Evolutionary conservation across 192 early-diverging fungal species (phyloP), one percentile per base, ranked within the genome.

Genomic region (Backusella westeae): DNA sequence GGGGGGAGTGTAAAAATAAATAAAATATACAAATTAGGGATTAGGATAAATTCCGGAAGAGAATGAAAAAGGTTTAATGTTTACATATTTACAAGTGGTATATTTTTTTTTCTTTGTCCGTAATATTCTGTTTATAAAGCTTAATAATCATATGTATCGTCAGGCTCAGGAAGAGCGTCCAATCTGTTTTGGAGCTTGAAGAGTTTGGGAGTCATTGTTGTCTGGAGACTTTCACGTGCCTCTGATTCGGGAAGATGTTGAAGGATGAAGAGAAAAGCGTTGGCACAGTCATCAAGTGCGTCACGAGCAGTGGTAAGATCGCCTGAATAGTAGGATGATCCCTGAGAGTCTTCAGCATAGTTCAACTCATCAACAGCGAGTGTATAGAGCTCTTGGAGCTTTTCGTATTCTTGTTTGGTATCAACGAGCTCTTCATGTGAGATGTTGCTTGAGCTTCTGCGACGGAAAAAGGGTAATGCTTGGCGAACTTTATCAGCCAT

Each of bases 271-370:
- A 71, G 35, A 63, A 66, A 74, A 15, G 63, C 59, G 15, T 74
- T 67, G 21, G 36, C 36, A 15, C 73, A 74, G 34, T 66, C 38
- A 74, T 74, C 73, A 1, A 74, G 17, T 34, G 73, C 73, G 38
- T 74, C 73, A 34, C 38, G 32, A 26, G 73, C 73, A 6, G 73
- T 26, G 9, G 26, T 36, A 7, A 74, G 56, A 74, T 74, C 73
- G 23, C 73, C 73, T 41, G 53, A 39, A 36, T 74, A 74, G 41
- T 74, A 74, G 0, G 56, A 32, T 66, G 73, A 74, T 44, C 73
- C 73, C 14, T 44, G 63, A 1, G 73, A 74, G 65, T 74, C 73
- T 23, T 66, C 63, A 34, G 73, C 73, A 44, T 74, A 74, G 42
- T 49, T 71, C 7, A 71, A 32, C 70, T 73, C 72, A n/a, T 73